phyloP scores from a whole-genome alignment of 2,329 filamentous ascomycete species.

The Fusarium lateritium region DNA sequence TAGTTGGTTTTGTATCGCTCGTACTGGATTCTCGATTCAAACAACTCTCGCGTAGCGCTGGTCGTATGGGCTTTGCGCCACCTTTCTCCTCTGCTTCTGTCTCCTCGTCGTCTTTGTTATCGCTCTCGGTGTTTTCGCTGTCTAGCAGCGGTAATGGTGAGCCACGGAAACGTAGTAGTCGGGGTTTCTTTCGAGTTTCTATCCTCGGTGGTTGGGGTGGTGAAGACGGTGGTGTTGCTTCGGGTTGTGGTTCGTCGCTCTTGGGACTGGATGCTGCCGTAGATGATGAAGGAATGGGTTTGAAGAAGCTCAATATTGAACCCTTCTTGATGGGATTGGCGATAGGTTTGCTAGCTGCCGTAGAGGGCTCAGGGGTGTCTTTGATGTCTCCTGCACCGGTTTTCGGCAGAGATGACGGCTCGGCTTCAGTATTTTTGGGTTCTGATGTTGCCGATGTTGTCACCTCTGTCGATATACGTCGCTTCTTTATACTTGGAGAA shows the following conservation, averaged over 20 bases:
- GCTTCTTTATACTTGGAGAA: conserved; percentile 48
- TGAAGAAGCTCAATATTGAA: conserved; percentile 61
- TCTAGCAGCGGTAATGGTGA: conserved; percentile 32
- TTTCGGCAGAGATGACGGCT: background rate
- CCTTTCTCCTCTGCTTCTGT: background rate
- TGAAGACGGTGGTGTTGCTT: conserved; percentile 46
- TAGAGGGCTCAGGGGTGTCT: background rate
- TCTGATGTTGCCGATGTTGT: background rate
- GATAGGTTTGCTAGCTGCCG: background rate
- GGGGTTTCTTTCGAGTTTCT: conserved; percentile 43
- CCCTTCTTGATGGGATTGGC: conserved; percentile 45
- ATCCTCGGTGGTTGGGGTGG: conserved; percentile 15
- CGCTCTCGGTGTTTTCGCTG: conserved; percentile 7
- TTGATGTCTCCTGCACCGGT: background rate
- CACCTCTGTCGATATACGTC: conserved; percentile 18
- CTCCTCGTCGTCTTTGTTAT: background rate
- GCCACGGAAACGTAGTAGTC: conserved; percentile 51
- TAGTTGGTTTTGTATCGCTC: conserved; percentile 33
- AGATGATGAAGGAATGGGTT: conserved; percentile 47
- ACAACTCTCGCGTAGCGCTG: background rate
- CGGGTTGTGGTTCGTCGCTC: conserved; percentile 32
- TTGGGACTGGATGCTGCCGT: conserved; percentile 26
- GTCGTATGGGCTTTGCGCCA: background rate
- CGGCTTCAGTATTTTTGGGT: background rate
- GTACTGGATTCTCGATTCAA: conserved; percentile 13